These are phyloP conservation scores for Hortiboletus flavorubellus DNA, from an alignment of 768 basidiomycete species.

Conservation along the genomic window DNA sequence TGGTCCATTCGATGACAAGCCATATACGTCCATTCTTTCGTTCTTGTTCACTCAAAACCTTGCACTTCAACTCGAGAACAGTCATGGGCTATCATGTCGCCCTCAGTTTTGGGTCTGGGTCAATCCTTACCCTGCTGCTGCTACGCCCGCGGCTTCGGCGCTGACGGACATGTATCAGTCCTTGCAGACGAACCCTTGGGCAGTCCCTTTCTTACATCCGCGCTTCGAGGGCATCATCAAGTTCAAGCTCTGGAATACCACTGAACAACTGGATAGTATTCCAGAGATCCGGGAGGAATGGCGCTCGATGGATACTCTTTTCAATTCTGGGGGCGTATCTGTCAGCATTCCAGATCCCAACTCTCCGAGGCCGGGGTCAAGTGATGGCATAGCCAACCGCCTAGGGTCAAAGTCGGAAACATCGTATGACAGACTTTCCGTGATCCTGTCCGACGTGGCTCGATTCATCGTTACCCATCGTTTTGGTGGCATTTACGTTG, in stretches of 20 bases:
- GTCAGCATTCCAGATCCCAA: conserved; percentile 48
- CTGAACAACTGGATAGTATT: conserved; percentile 87
- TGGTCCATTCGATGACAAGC: conserved; percentile 94
- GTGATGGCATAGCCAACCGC: conserved; percentile 35
- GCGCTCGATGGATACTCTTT: conserved; percentile 70
- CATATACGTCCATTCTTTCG: conserved; percentile 87
- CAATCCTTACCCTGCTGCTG: conserved; percentile 88
- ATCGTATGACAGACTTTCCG: conserved; percentile 76
- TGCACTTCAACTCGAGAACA: conserved; percentile 57
- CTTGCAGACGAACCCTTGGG: conserved; percentile 83
- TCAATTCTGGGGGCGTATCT: conserved; percentile 84
- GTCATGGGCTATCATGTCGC: conserved; percentile 51
- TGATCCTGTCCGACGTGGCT: conserved; percentile 94
- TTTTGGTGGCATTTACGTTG: conserved; percentile 92
- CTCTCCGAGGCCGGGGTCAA: conserved; percentile 15
- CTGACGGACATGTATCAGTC: conserved; percentile 78
- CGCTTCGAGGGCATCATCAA: conserved; percentile 85
- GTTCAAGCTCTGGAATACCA: conserved; percentile 97
- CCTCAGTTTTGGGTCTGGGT: conserved; percentile 97
- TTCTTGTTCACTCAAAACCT: conserved; percentile 94
- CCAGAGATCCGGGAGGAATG: conserved; percentile 87
- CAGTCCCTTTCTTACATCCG: conserved; percentile 85
- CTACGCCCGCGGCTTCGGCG: conserved; percentile 76
- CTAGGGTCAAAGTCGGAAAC: conserved; percentile 56
- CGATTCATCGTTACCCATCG: conserved; percentile 94